Base-by-base conservation (phyloP, 1,139 yeast species). In the Candida neerlandica region DNA sequence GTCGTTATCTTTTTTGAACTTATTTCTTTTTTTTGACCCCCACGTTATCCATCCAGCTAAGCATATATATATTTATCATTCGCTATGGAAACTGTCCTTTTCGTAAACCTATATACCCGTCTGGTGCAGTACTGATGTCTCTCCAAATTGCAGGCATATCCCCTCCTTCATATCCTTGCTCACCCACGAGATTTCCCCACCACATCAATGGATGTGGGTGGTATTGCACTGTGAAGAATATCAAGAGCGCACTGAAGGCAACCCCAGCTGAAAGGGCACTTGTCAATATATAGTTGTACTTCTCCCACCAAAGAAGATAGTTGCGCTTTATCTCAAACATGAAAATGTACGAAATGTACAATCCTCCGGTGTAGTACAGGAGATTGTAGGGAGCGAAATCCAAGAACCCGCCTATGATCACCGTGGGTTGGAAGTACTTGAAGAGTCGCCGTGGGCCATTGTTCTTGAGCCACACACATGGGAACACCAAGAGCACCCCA, bases 211-310 rank as follows among this genome's bases (percentile, higher is more conserved):
- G 51, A 39, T 66, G 67, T 10, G 65, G 68, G 44, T 75, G 71
- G 54, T 70, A 78, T 55, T 78, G 81, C 7, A 81, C 81, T 1
- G 83, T 74, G 58, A 84, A 80, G 64, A 83, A 84, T 42, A 84
- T 80, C 45, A 83, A 62, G 33, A 82, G 63, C 0, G 84, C 80
- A 54, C 81, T 67, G 50, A 81, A 76, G 0, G 87, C 87, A 35
- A 82, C 77, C 19, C 88, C 89, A 2, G 87, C 83, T 6, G 77
- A 68, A 42, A 84, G 63, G 2, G 82, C 87, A 51, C 82, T 75
- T 14, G 85, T 73, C 34, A 84, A 66, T 10, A 85, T 77, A 61
- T 84, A 85, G 58, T 81, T 83, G 65, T 84, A 85, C 63, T 80
- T 82, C 53, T 80, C 84, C 85, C 86, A 84, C 85, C 87, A 80